These are phyloP conservation scores for Trypanosoma grayi DNA, from an alignment of 208 protist genomes.

Conservation along the genomic window DNA sequence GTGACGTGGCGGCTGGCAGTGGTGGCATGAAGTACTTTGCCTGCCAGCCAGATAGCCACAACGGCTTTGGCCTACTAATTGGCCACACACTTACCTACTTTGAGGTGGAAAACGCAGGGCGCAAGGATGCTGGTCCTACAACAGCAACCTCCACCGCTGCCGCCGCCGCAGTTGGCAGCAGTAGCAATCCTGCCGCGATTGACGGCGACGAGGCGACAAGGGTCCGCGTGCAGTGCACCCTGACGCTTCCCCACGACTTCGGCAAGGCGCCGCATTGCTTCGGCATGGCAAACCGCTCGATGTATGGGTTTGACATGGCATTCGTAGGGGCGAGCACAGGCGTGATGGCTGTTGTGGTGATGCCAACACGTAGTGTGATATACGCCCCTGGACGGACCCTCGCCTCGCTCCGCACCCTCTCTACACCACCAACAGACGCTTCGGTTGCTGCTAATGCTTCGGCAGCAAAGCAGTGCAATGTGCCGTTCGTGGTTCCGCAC, in stretches of 20 bases:
- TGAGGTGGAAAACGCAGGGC: constrained; percentile 42
- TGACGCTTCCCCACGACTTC: constrained; percentile 56
- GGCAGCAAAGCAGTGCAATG: background rate
- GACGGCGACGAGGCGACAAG: background rate
- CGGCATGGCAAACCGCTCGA: constrained; percentile 65
- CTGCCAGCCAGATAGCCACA: constrained; percentile 81
- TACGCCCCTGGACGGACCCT: constrained; percentile 48
- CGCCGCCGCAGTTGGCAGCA: background rate
- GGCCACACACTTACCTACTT: constrained; percentile 76
- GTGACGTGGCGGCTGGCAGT: too few species aligned
- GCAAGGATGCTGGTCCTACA: constrained; percentile 7
- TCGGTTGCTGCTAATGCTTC: background rate
- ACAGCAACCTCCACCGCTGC: background rate
- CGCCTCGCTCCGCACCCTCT: constrained; percentile 26
- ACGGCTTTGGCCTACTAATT: constrained; percentile 71
- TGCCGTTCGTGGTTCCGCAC: background rate
- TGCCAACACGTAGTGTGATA: constrained; percentile 34
- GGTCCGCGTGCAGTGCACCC: constrained; percentile 40
- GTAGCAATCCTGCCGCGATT: background rate
- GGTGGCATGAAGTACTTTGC: constrained; percentile 73
- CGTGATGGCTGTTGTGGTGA: constrained; percentile 49
- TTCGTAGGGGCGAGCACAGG: constrained; percentile 61
- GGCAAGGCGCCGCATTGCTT: constrained; percentile 55
- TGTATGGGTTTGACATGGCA: constrained; percentile 67
- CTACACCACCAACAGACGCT: constrained; percentile 11